phyloP scores from a whole-genome alignment of 768 basidiomycete species.

The Tephrocybe sp. region DNA sequence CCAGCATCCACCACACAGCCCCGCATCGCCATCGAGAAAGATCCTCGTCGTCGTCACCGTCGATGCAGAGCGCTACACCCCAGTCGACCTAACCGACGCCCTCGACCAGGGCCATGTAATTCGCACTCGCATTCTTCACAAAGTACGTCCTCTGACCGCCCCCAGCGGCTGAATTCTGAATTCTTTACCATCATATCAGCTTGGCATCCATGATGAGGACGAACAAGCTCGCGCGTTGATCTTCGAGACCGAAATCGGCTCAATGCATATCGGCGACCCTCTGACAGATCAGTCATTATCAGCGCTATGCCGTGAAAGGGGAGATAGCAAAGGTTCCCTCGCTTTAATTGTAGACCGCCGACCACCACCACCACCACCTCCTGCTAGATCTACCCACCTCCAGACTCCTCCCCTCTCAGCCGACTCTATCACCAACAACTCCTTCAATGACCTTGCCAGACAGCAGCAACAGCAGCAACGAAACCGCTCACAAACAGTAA shows the following conservation, averaged over 20 bases:
- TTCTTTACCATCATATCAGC: slow-evolving; percentile 7
- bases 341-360: slow-evolving; percentile 15
- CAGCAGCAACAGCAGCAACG: slow-evolving; percentile 5
- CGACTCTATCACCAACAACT: neutral
- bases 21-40: slow-evolving; percentile 5
- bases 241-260: slow-evolving; percentile 21
- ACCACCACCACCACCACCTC: slow-evolving; percentile 6
- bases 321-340: slow-evolving; percentile 17
- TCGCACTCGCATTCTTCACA: slow-evolving; percentile 17
- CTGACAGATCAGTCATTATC: slow-evolving; percentile 14
- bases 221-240: slow-evolving; percentile 17
- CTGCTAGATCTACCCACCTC: neutral
- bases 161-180: too few relatives aligned
- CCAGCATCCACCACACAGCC: slow-evolving; percentile 3
- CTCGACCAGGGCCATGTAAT: slow-evolving; percentile 18
- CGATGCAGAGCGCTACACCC: slow-evolving; percentile 20
- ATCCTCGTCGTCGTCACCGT: slow-evolving; percentile 19
- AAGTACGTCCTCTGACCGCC: slow-evolving; percentile 13
- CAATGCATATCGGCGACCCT: slow-evolving; percentile 16
- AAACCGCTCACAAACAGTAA: slow-evolving; percentile 9
- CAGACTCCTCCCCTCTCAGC: slow-evolving; percentile 6
- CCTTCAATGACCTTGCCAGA: neutral
- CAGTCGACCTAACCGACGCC: slow-evolving; percentile 18
- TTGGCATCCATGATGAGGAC: slow-evolving; percentile 14
- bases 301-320: slow-evolving; percentile 16